Percentiles rank a stretch among this genome's conserved stretches.
Evolutionary conservation across 805 yeast species (phyloP).

Genomic region (Ogataea corticis): DNA sequence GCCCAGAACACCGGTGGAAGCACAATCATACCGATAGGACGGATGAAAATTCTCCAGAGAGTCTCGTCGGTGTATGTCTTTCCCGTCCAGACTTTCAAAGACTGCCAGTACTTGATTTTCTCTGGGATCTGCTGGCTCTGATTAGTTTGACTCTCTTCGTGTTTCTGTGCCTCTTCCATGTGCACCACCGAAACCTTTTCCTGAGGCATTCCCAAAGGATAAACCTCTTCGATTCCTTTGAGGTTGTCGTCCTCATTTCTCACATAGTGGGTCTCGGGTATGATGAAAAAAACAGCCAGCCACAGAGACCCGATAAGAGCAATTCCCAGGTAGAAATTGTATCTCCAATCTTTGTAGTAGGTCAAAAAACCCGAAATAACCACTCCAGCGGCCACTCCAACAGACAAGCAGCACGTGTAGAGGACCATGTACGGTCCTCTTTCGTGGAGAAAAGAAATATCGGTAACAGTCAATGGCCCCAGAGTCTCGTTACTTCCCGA

Average conservation of each 20-base stretch:
- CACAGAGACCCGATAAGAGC: constrained; percentile 44
- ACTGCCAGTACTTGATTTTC: constrained; percentile 4
- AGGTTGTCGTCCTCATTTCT: constrained; percentile 19
- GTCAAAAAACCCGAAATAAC: constrained; percentile 57
- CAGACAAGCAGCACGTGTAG: constrained; percentile 52
- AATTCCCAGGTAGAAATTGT: constrained; percentile 51
- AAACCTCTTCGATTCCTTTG: constrained; percentile 8
- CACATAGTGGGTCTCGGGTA: constrained; percentile 56
- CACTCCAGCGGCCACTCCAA: constrained; percentile 56
- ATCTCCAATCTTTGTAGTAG: constrained; percentile 48
- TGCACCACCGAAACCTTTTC: constrained; percentile 6
- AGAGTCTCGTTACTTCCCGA: constrained; percentile 45
- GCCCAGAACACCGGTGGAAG: constrained; percentile 13
- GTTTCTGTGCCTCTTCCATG: constrained; percentile 4
- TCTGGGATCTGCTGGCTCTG: neutral
- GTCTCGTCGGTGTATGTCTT: constrained; percentile 9
- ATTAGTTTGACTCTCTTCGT: neutral
- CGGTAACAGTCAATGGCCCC: constrained; percentile 48
- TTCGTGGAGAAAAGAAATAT: constrained; percentile 51
- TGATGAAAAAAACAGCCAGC: constrained; percentile 41
- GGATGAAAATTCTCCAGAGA: constrained; percentile 8
- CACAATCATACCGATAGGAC: constrained; percentile 11
- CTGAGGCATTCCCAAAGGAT: constrained; percentile 9
- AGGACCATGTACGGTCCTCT: constrained; percentile 45
- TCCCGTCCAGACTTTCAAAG: constrained; percentile 7